Conservation (phyloP, 1,139 yeast species). For the Geotrichum cucujoidarum region DNA sequence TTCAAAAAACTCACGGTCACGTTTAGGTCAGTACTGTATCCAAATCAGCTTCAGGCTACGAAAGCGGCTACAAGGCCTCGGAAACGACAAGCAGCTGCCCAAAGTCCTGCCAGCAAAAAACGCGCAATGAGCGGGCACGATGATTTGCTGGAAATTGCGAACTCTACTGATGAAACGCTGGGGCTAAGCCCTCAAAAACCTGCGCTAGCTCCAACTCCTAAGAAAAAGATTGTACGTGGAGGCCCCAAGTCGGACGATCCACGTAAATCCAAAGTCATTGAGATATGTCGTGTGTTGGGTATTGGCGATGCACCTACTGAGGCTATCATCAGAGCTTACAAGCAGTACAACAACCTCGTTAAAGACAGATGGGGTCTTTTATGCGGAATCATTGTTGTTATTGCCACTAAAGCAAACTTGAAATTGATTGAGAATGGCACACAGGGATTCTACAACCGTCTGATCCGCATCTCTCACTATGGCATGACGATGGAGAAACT, state of each 20-base stretch:
- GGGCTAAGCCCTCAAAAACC: background rate
- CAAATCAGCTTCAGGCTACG: constrained; percentile 4
- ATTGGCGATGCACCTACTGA: constrained; percentile 6
- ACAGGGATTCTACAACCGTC: constrained; percentile 16
- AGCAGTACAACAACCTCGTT: constrained; percentile 33
- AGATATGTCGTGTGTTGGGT: constrained; percentile 10
- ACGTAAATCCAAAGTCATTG: constrained; percentile 7
- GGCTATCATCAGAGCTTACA: constrained; percentile 34
- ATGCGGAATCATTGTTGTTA: constrained; percentile 34
- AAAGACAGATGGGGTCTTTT: constrained; percentile 38
- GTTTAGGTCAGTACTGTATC: constrained; percentile 24
- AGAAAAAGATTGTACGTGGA: constrained; percentile 10
- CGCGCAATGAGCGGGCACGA: background rate
- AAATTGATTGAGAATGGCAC: constrained; percentile 21
- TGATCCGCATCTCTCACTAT: constrained; percentile 6
- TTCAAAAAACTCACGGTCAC: constrained; percentile 27
- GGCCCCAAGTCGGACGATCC: constrained; percentile 17
- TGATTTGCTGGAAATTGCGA: constrained; percentile 10
- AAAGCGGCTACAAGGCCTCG: too few relatives aligned
- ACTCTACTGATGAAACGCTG: constrained; percentile 6
- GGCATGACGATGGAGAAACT: constrained; percentile 21
- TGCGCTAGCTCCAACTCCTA: background rate
- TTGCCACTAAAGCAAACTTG: constrained; percentile 35
- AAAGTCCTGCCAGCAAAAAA: constrained; percentile 4
- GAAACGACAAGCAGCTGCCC: too few relatives aligned